A percentile compares a stretch with the other conserved stretches of the same genome.
Evolutionary conservation across 108 stramenopile genomes (phyloP).

Genomic region (Skeletonema tropicum): DNA sequence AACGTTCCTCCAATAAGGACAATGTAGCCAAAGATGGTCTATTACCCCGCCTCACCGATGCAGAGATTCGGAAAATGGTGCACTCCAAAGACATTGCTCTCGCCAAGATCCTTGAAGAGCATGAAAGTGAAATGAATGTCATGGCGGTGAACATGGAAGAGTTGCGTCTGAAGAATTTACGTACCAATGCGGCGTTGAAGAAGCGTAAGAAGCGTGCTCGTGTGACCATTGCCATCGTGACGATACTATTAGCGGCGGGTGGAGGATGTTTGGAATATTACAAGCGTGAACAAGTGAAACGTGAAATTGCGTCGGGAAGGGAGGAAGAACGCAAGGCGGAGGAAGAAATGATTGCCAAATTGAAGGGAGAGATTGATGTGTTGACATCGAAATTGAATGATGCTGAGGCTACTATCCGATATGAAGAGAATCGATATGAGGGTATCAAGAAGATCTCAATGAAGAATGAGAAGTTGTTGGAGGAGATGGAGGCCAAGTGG

Average conservation of each 20-base stretch:
- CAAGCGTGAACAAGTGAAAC: slow-evolving; percentile 24
- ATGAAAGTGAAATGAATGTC: slow-evolving; percentile 46
- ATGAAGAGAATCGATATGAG: slow-evolving; percentile 39
- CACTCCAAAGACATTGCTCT: slow-evolving; percentile 47
- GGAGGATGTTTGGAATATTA: slow-evolving; percentile 28
- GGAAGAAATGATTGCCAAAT: background rate
- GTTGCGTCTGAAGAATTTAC: slow-evolving; percentile 22
- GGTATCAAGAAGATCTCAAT: slow-evolving; percentile 8
- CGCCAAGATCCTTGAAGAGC: slow-evolving; percentile 44
- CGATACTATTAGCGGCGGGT: slow-evolving; percentile 4
- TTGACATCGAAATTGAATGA: slow-evolving; percentile 24
- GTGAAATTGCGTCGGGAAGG: slow-evolving; percentile 34
- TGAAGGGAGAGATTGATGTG: slow-evolving; percentile 13
- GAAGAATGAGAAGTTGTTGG: slow-evolving; percentile 22
- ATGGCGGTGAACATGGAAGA: slow-evolving; percentile 49
- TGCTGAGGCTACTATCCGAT: slow-evolving; percentile 48
- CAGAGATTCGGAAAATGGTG: slow-evolving; percentile 45
- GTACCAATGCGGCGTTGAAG: slow-evolving; percentile 14
- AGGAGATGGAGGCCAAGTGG: slow-evolving; percentile 35
- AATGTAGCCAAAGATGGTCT: slow-evolving; percentile 43
- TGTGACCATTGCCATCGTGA: background rate
- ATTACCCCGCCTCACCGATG: slow-evolving; percentile 40
- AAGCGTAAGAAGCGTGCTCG: slow-evolving; percentile 39
- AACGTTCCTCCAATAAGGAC: background rate
- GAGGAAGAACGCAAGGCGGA: slow-evolving; percentile 39